Base-by-base conservation (phyloP, 1,284 basidiomycete genomes). In the Cystobasidium slooffiae region DNA sequence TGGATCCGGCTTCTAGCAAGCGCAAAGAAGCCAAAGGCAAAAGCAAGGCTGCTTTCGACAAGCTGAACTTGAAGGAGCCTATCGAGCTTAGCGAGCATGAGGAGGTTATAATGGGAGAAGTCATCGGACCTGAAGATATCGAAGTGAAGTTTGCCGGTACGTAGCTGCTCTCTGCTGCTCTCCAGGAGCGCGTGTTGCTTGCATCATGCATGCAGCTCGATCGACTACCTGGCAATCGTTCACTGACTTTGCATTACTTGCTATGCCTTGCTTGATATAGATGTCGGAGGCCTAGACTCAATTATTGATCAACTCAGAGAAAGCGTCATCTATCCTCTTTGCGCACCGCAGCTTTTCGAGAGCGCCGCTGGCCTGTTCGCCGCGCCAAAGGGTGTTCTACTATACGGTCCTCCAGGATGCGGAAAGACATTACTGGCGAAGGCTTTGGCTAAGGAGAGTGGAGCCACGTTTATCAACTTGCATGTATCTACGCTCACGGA, bases 301-400 rank as follows among this genome's bases (percentile, higher is more conserved):
- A 97, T 98, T 80, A 91, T 99, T 76, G 87, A 89, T 24, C 93
- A 91, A 44, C 87, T 99, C 68, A 89, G 93, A 72, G 96, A 99
- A 85, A 94, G 94, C 75, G 90, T 99, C 76, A 98, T 99, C 80
- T 97, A 94, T 81, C 97, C 96, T 1, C 87, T 99, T 55, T 90
- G 92, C 76, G 97, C 93, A 80, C 97, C 97, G 1, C 87, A 91
- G 76, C 87, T 99, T 72, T 97, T 98, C 85, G 87, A 79, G 76
- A 80, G 61, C 87, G 82, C 77, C 90, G 65, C 86, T 89, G 80
- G 88, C 85, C 79, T 88, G 8, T 83, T 87, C 58, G 83, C 84
- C 14, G 86, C 86, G 6, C 87, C 87, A 0, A 86, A 87, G 76
- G 86, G 87, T 24, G 83, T 84, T 3, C 76, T 85, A 55, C 80